phyloP scores from a whole-genome alignment of 768 basidiomycete genomes.

The Mycena venus region DNA sequence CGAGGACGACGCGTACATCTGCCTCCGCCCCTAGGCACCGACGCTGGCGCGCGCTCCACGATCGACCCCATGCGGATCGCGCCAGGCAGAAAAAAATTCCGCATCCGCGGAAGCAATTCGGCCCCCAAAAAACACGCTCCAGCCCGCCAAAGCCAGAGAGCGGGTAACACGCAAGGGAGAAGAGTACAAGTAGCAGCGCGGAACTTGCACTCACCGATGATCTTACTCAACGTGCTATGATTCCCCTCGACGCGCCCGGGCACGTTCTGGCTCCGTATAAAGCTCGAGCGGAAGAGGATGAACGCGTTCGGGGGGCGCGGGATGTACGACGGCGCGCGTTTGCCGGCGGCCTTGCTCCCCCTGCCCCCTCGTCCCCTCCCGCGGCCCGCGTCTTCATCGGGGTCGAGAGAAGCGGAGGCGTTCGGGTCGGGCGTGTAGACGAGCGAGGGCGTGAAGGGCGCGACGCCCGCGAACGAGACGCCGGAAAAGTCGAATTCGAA shows the following conservation, averaged over 20 bases:
- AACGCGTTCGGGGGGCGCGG: constrained; percentile 89
- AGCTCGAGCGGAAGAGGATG: constrained; percentile 86
- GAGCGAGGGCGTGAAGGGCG: background rate
- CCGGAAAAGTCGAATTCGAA: constrained; percentile 24
- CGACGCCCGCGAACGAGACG: constrained; percentile 1
- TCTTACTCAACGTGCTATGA: constrained; percentile 84
- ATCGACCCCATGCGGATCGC: too few species aligned
- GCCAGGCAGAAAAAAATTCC: too few species aligned
- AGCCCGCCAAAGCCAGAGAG: too few species aligned
- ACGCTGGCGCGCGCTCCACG: too few species aligned
- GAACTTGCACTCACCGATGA: constrained; percentile 69
- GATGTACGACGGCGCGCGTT: constrained; percentile 61
- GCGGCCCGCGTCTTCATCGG: too few species aligned
- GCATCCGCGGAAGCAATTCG: too few species aligned
- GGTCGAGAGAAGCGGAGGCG: background rate
- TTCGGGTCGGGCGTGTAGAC: background rate
- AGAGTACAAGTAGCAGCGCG: background rate
- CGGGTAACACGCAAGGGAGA: too few species aligned
- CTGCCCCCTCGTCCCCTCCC: background rate
- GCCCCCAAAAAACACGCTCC: too few species aligned
- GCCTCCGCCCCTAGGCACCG: too few species aligned
- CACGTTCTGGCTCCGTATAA: constrained; percentile 80
- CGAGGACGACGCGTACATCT: too few species aligned
- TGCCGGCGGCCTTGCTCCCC: background rate
- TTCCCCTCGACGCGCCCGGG: constrained; percentile 85